A percentile compares a stretch with the other conserved stretches of the same genome.
These are phyloP conservation scores for Botryotinia globosa DNA, from an alignment of 2,329 filamentous ascomycete species.

Conservation along the genomic window DNA sequence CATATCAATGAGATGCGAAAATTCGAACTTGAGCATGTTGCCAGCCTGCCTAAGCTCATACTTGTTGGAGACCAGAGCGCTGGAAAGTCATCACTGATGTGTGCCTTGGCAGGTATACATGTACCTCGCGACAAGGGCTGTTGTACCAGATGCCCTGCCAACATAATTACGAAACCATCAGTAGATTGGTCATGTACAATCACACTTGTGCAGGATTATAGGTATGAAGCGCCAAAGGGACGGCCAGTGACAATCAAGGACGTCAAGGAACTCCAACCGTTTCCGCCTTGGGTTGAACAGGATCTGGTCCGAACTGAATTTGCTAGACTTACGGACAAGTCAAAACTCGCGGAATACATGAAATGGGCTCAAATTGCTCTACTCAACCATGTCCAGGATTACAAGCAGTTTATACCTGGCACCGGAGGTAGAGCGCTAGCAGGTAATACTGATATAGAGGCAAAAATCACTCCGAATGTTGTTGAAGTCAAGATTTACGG, in stretches of 20 bases:
- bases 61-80: constrained; percentile 83
- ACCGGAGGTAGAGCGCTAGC: constrained; percentile 37
- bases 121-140: constrained; percentile 69
- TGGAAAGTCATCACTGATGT: constrained; percentile 70
- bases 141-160: constrained; percentile 78
- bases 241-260: background rate
- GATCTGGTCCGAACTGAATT: constrained; percentile 53
- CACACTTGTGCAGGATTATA: constrained; percentile 43
- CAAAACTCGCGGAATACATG: constrained; percentile 64
- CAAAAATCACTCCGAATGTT: constrained; percentile 79
- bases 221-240: no score
- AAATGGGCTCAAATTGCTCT: constrained; percentile 74
- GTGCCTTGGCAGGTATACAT: constrained; percentile 65
- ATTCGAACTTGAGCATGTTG: constrained; percentile 67
- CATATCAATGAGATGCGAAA: constrained; percentile 66
- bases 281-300: constrained; percentile 63
- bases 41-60: constrained; percentile 71
- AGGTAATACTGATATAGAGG: constrained; percentile 39
- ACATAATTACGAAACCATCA: constrained; percentile 63
- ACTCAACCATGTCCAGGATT: constrained; percentile 61
- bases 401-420: constrained; percentile 43
- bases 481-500: constrained; percentile 74
- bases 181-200: constrained; percentile 67
- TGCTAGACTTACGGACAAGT: constrained; percentile 58
- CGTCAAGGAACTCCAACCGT: constrained; percentile 44